Percentiles rank a stretch among this genome's conserved stretches.
Conservation (phyloP, 192 early-diverging fungal species). For the Backusella australiensis region DNA sequence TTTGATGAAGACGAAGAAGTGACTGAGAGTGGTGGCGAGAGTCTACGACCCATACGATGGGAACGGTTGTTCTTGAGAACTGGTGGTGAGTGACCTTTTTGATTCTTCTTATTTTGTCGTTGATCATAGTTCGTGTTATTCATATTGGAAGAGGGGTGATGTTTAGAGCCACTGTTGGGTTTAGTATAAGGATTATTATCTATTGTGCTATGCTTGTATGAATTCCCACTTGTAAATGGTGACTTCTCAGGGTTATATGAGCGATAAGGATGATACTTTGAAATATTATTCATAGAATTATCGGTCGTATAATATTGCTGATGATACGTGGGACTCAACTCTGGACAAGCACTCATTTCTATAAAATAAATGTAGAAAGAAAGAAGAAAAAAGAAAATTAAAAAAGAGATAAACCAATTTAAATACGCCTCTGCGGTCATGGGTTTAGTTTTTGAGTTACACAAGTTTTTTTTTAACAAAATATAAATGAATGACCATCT, state of each 20-base stretch:
- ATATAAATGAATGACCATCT: not conserved
- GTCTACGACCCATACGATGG: not conserved
- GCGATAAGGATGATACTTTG: not conserved
- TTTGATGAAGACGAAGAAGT: not conserved
- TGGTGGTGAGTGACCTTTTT: not conserved
- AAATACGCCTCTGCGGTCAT: slow-evolving; percentile 2
- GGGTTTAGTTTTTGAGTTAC: not conserved
- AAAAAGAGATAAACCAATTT: slow-evolving; percentile 1
- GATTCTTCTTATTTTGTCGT: not conserved
- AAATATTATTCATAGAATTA: not conserved
- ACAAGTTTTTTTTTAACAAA: not conserved
- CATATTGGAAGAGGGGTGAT: not conserved
- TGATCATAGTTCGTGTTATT: not conserved
- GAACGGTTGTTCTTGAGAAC: not conserved
- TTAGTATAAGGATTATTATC: not conserved
- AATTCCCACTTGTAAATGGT: not conserved
- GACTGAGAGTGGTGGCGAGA: not conserved
- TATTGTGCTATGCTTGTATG: not conserved
- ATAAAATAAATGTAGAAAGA: not conserved
- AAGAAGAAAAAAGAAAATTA: slow-evolving; percentile 6
- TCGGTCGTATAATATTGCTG: slow-evolving; percentile 3
- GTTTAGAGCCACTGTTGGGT: not conserved
- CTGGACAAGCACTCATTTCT: slow-evolving; percentile 13
- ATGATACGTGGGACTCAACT: slow-evolving; percentile 3
- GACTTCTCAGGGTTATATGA: not conserved